phyloP scores from a whole-genome alignment of 345 rosid species.

The Euphorbia tirucalli region DNA sequence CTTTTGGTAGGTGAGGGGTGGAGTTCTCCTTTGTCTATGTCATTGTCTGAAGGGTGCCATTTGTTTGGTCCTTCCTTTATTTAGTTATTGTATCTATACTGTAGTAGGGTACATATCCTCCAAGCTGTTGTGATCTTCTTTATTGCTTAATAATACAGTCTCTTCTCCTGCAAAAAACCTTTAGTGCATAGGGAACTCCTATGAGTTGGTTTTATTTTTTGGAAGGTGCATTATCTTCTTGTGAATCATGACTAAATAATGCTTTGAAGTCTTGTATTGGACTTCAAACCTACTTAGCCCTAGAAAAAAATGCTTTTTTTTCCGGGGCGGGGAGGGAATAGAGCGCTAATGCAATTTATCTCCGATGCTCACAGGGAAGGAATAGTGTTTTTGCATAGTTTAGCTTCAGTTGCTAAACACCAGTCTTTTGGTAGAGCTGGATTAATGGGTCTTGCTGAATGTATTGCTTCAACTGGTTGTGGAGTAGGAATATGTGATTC shows the following conservation, averaged over 20 bases:
- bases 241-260: background rate
- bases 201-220: background rate
- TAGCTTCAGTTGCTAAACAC: constrained; percentile 69
- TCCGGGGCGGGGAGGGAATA: too few relatives aligned
- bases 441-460: constrained; percentile 75
- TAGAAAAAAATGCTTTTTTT: background rate
- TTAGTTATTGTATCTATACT: background rate
- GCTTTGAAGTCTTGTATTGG: background rate
- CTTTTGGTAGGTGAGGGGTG: background rate
- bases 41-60: background rate
- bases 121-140: background rate
- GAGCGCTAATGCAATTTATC: constrained; percentile 14
- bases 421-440: constrained; percentile 87
- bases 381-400: constrained; percentile 49
- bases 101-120: background rate
- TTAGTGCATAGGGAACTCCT: background rate
- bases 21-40: background rate
- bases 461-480: constrained; percentile 65
- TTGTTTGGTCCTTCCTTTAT: background rate
- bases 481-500: constrained; percentile 31
- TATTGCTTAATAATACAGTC: background rate
- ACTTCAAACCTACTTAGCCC: background rate
- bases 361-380: constrained; percentile 48
- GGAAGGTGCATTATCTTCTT: background rate
- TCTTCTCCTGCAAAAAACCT: background rate